Evolutionary conservation across 2,329 filamentous ascomycete genomes (phyloP), one percentile per base, ranked within the genome.

Genomic region (Neopestalotiopsis clavispora): DNA sequence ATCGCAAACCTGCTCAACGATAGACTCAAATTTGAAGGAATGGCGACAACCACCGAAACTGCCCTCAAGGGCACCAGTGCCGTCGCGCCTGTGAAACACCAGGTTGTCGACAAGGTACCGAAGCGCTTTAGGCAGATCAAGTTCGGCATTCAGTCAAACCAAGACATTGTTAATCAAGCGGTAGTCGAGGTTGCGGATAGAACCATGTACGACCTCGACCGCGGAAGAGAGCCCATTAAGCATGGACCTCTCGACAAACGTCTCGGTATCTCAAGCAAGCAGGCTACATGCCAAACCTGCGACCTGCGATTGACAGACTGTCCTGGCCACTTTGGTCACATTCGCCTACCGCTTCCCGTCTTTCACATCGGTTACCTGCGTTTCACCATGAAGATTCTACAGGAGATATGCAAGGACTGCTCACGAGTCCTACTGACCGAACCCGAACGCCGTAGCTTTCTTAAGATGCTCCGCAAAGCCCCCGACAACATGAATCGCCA

Each of bases 361-460:
- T 98, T 98, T 77, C 96, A 99, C 78, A 94, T 98, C 72, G 96
- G 96, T 49, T 99, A 98, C 78, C 89, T 99, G 75, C 96, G 94
- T 78, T 94, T 97, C 79, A 94, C 96, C 72, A 95, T 97, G 78
- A 91, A 91, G 59, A 95, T 97, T 68, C 86, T 99, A 30, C 95
- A 98, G 79, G 92, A 96, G 76, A 97, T 99, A 72, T 99, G 96
- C 90, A 99, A 97, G 84, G 91, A 95, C 77, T 99, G 96, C 78
- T 93, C 94, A 30, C 89, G 89, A 71, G 92, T 98, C 6, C 83
- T 99, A 67, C 87, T 99, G 30, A 90, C 92, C 49, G 94, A 98
- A 78, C 84, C 88, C 23, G 94, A 97, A 75, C 90, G 94, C 72
- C 90, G 93, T 56, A 82, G 86, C 3, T 97, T 92, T 74, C 84